Conservation (phyloP, 2,329 filamentous ascomycete species). For the Tolypocladium amazonense region DNA sequence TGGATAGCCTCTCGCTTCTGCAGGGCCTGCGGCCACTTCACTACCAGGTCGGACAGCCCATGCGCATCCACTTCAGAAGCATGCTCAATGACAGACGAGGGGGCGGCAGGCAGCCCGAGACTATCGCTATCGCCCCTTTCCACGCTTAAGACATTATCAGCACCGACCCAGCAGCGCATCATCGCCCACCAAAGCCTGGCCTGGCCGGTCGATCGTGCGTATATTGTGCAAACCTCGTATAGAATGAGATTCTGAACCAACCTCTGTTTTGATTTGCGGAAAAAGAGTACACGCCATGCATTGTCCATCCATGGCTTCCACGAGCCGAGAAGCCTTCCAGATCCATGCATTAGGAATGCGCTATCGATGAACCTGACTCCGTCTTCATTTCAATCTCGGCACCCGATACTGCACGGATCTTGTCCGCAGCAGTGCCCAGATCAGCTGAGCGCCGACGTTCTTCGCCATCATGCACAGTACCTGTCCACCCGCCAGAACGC, state of each 20-base stretch:
- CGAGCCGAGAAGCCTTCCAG: neutral
- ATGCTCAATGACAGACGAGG: too few relatives aligned
- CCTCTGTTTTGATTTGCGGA: neutral
- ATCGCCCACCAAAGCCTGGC: too few relatives aligned
- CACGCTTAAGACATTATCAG: too few relatives aligned
- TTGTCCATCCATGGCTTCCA: neutral
- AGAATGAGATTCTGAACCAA: neutral
- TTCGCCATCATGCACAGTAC: neutral
- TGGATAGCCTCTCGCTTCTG: too few relatives aligned
- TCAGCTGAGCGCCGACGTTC: neutral
- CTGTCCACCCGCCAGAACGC: neutral
- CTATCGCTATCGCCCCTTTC: too few relatives aligned
- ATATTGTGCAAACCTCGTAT: too few relatives aligned
- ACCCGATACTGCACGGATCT: neutral
- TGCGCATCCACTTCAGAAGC: too few relatives aligned
- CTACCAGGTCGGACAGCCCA: too few relatives aligned
- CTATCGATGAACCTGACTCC: neutral
- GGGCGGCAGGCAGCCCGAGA: too few relatives aligned
- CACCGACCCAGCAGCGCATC: too few relatives aligned
- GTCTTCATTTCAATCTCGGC: neutral
- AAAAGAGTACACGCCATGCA: neutral
- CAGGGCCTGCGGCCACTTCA: too few relatives aligned
- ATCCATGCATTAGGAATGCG: neutral
- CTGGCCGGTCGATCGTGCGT: too few relatives aligned
- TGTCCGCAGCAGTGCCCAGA: neutral